phyloP scores from a whole-genome alignment of 176 grass and related monocot genomes.

The Cymbopogon citratus region DNA sequence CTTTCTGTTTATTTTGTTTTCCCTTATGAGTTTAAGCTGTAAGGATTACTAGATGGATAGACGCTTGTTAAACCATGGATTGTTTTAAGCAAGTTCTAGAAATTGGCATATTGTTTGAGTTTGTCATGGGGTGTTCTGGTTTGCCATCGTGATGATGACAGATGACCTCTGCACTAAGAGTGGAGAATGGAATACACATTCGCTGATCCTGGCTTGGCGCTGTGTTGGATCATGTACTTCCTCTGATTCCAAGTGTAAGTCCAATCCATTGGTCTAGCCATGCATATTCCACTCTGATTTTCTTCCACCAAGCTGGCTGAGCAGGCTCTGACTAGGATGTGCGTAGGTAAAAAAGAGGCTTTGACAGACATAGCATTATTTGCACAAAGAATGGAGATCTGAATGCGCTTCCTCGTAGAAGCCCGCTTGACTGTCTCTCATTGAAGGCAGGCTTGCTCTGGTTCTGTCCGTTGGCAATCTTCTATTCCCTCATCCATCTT shows the following conservation, averaged over 20 bases:
- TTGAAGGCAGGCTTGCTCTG: too few species aligned
- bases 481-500: too few species aligned
- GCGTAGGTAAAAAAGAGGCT: background rate
- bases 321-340: background rate
- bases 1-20: background rate
- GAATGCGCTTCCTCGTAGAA: constrained; percentile 10
- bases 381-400: constrained; percentile 32
- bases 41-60: background rate
- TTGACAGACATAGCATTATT: constrained; percentile 18
- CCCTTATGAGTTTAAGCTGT: background rate
- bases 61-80: background rate
- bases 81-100: background rate
- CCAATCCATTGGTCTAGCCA: background rate
- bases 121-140: background rate
- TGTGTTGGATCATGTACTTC: background rate
- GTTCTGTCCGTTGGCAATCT: too few species aligned
- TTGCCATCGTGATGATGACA: constrained; percentile 31
- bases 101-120: background rate
- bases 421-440: constrained; percentile 18
- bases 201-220: background rate
- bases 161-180: constrained; percentile 12
- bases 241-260: background rate
- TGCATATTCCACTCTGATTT: background rate
- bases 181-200: constrained; percentile 9
- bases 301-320: background rate